phyloP scores from a whole-genome alignment of 495 filamentous ascomycete genomes.

The Talaromyces liani region DNA sequence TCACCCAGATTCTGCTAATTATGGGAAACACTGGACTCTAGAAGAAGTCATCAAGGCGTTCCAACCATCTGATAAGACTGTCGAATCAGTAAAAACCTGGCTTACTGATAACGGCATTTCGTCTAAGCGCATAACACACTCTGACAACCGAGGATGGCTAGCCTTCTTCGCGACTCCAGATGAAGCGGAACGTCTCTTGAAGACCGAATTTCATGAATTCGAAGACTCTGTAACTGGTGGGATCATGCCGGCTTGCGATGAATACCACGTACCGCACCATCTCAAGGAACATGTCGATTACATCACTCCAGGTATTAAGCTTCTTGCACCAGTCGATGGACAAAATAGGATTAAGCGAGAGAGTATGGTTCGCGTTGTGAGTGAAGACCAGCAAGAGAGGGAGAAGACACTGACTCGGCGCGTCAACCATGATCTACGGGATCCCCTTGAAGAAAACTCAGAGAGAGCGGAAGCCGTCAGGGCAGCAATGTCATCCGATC shows the following conservation, averaged over 20 bases:
- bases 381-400: neutral
- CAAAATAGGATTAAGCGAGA: neutral
- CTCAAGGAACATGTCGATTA: conserved; percentile 41
- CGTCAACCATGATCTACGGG: neutral
- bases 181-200: conserved; percentile 42
- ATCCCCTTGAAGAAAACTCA: neutral
- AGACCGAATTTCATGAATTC: conserved; percentile 46
- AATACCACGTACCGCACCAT: conserved; percentile 37
- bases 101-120: conserved; percentile 34
- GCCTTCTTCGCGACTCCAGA: conserved; percentile 35
- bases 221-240: conserved; percentile 30
- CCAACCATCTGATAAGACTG: conserved; percentile 23
- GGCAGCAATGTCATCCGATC: neutral
- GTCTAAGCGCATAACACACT: conserved; percentile 24
- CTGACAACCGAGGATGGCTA: conserved; percentile 36
- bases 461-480: neutral
- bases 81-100: conserved; percentile 37
- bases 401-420: neutral
- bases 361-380: neutral
- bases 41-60: conserved; percentile 37
- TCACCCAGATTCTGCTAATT: conserved; percentile 32
- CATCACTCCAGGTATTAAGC: conserved; percentile 30
- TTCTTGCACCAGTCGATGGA: neutral
- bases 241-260: conserved; percentile 32
- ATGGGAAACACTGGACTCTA: conserved; percentile 38